Conservation (phyloP, 768 basidiomycete genomes). For the Tylopilus felleus region DNA sequence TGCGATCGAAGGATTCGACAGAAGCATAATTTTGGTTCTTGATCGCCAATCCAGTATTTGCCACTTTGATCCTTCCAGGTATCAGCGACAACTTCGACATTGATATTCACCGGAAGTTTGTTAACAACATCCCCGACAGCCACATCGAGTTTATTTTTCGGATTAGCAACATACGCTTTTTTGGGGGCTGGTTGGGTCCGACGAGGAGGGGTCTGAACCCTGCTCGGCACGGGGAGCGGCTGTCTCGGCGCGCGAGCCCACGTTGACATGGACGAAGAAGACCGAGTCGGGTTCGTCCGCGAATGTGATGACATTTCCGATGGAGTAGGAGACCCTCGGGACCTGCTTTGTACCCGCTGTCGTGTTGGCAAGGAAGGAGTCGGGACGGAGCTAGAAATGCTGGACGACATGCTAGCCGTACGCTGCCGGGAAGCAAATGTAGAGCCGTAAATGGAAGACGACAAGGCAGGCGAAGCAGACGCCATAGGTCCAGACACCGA, state of each 20-base stretch:
- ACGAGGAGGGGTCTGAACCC: conserved; percentile 45
- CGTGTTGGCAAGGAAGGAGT: conserved; percentile 33
- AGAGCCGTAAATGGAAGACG: conserved; percentile 46
- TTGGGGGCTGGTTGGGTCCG: conserved; percentile 38
- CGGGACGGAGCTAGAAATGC: conserved; percentile 34
- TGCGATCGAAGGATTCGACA: conserved; percentile 88
- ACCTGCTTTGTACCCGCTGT: conserved; percentile 43
- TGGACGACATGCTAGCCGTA: conserved; percentile 59
- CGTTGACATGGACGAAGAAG: conserved; percentile 49
- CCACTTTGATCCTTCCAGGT: conserved; percentile 92
- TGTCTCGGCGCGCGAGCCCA: conserved; percentile 70
- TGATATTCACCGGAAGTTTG: conserved; percentile 79
- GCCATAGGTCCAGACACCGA: conserved; percentile 68
- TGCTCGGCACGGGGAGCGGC: conserved; percentile 48
- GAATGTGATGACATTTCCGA: conserved; percentile 57
- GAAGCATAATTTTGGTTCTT: conserved; percentile 87
- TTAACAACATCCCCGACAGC: conserved; percentile 93
- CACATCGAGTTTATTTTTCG: conserved; percentile 88
- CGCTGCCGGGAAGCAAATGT: conserved; percentile 86
- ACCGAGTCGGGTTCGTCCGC: conserved; percentile 43
- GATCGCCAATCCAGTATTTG: conserved; percentile 94
- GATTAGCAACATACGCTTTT: conserved; percentile 80
- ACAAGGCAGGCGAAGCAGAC: conserved; percentile 33
- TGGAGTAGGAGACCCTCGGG: conserved; percentile 56
- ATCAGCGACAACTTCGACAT: conserved; percentile 74